Evolutionary conservation across 176 grass and related monocot genomes (phyloP), one percentile per base, ranked within the genome.

Genomic region (Lolium perenne): DNA sequence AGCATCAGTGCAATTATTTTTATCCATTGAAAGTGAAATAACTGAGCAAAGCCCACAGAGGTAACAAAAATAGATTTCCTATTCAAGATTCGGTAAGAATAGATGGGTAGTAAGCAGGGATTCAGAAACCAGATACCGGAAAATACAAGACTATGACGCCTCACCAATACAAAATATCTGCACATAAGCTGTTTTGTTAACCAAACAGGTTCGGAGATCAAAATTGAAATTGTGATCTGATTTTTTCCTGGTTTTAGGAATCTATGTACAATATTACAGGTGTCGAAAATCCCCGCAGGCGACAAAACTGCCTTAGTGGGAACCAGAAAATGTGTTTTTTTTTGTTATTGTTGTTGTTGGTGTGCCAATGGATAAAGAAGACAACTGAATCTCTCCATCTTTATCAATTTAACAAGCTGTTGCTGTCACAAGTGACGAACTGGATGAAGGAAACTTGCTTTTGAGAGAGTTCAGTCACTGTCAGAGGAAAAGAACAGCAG

Each of bases 401-500:
- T 8, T 25, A 65, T 65, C 12, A 29, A 25, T 49, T 85, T 80
- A 69, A 13, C 48, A 60, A 86, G 38, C 45, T 57, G 21, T 55
- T 57, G 47, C 88, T 78, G 61, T 79, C 55, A 46, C 1, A 55
- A 8, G 48, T 58, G 57, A 89, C 59, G 29, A 38, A 38, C 66
- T 38, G 16, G 70, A 13, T 54, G 45, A 80, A 76, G 61, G 22
- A 77, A 84, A 84, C n/a, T 75, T 53, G 60, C 74, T 73, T 84
- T 80, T 80, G 38, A 80, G 20, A 63, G 85, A 87, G 26, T 80
- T 21, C 4, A 82, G 84, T 79, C 79, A 25, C 23, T 73, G 13
- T 83, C 74, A 75, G 74, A 57, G 45, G 35, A 63, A 65, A 76
- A 67, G 8, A 87, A 48, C 80, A 74, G 49, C 14, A 84, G 57